Percentiles rank a stretch among this genome's conserved stretches.
Evolutionary conservation across 1,284 basidiomycete species (phyloP).

Genomic region (Boletus sp.): DNA sequence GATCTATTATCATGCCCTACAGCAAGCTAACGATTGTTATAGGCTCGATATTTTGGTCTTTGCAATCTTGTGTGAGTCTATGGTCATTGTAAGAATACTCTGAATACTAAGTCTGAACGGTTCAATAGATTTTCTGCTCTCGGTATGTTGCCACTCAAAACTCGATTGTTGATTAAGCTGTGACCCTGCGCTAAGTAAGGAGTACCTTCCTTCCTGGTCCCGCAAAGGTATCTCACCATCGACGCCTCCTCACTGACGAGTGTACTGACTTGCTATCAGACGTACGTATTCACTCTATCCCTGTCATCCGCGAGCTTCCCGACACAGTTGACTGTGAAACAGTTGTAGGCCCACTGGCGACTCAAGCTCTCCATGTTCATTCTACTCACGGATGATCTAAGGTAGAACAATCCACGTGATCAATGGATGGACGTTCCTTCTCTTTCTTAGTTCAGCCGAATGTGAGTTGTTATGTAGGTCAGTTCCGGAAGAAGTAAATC

Average conservation of each 20-base stretch:
- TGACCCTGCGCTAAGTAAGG: not conserved
- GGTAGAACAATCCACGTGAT: conserved; percentile 2
- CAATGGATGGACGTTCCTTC: conserved; percentile 1
- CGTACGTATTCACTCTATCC: not conserved
- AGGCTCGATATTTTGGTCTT: conserved; percentile 2
- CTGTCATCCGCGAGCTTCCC: no score
- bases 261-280: not conserved
- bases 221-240: conserved; percentile 4
- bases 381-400: not conserved
- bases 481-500: not conserved
- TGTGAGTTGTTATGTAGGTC: conserved; percentile 1
- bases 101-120: not conserved
- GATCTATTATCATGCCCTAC: no score
- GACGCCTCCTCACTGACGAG: not conserved
- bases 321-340: not conserved
- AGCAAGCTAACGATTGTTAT: not conserved
- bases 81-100: not conserved
- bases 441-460: conserved; percentile 12
- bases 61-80: not conserved
- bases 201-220: not conserved
- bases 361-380: no score
- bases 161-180: not conserved
- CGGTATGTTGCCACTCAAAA: no score
- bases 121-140: conserved; percentile 1
- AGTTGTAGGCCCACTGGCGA: conserved; percentile 9